phyloP scores from a whole-genome alignment of 306 rosid species.

The Myrica gale region DNA sequence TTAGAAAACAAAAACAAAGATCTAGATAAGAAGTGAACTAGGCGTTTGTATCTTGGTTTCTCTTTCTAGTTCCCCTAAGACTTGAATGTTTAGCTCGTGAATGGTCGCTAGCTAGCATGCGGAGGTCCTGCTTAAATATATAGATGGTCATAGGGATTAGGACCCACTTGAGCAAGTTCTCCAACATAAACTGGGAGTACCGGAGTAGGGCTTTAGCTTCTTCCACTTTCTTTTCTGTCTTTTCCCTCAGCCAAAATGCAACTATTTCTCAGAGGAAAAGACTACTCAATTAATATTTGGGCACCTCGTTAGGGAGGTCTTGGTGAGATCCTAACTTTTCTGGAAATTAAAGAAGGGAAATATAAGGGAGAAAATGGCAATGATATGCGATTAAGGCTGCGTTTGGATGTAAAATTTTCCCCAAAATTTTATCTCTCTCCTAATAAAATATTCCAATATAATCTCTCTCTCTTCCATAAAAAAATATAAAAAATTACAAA shows the following conservation, averaged over 20 bases:
- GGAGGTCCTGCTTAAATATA: conserved; percentile 33
- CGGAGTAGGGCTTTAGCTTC: conserved; percentile 25
- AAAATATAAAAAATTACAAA: too few relatives aligned
- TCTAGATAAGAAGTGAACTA: neutral
- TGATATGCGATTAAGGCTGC: neutral
- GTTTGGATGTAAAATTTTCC: too few relatives aligned
- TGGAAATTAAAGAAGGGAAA: neutral
- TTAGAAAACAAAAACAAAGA: too few relatives aligned
- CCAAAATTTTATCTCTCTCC: too few relatives aligned
- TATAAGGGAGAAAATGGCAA: conserved; percentile 13
- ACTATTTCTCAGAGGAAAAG: conserved; percentile 36
- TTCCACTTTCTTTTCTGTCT: conserved; percentile 21
- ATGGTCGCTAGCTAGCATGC: conserved; percentile 34
- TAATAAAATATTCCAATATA: too few relatives aligned
- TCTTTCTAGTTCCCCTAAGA: conserved; percentile 14
- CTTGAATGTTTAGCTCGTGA: conserved; percentile 23
- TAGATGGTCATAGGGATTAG: conserved; percentile 7
- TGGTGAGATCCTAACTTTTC: neutral
- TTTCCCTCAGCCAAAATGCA: conserved; percentile 41
- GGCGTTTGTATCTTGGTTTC: conserved; percentile 20
- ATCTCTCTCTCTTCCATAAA: too few relatives aligned
- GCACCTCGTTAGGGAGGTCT: too few relatives aligned
- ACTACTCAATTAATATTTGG: conserved; percentile 13
- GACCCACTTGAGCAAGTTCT: conserved; percentile 46
- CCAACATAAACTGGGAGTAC: conserved; percentile 32